A percentile compares a stretch with the other conserved stretches of the same genome.
Evolutionary conservation across 2,329 filamentous ascomycete genomes (phyloP).

Genomic region (Coleophoma crateriformis): DNA sequence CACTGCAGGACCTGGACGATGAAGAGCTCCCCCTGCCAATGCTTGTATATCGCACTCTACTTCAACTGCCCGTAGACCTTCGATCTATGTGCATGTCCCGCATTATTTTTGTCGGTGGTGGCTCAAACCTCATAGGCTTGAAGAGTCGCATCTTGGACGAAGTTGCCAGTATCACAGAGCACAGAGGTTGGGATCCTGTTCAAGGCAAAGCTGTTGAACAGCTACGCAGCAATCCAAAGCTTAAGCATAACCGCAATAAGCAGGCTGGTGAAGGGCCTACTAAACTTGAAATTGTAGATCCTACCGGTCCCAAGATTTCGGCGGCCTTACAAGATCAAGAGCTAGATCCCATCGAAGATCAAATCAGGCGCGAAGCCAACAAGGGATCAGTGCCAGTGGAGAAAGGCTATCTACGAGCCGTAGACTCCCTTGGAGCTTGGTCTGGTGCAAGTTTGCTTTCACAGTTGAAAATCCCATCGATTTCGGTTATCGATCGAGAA

Average conservation of each 20-base stretch:
- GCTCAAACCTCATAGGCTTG: slow-evolving; percentile 72
- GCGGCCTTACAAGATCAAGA: slow-evolving; percentile 35
- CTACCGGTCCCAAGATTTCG: background rate
- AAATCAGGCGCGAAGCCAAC: slow-evolving; percentile 40
- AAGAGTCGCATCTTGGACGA: slow-evolving; percentile 74
- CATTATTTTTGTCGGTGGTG: slow-evolving; percentile 80
- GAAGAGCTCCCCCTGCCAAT: slow-evolving; percentile 75
- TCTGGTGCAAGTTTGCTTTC: slow-evolving; percentile 66
- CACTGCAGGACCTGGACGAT: slow-evolving; percentile 66
- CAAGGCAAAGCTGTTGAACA: slow-evolving; percentile 62
- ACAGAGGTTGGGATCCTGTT: slow-evolving; percentile 73
- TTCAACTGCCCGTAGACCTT: slow-evolving; percentile 74
- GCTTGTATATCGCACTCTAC: slow-evolving; percentile 70
- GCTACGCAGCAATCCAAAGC: slow-evolving; percentile 27
- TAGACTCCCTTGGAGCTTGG: slow-evolving; percentile 70
- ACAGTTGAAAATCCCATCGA: slow-evolving; percentile 61
- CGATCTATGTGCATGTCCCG: slow-evolving; percentile 83
- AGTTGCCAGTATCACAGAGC: slow-evolving; percentile 58
- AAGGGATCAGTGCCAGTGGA: slow-evolving; percentile 35
- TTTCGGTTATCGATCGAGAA: slow-evolving; percentile 67
- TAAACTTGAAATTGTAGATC: slow-evolving; percentile 6
- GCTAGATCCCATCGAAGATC: slow-evolving; percentile 51
- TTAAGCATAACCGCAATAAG: slow-evolving; percentile 18
- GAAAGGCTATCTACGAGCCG: slow-evolving; percentile 56
- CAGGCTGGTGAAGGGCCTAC: slow-evolving; percentile 13